A percentile compares a stretch with the other conserved stretches of the same genome.
phyloP scores from a whole-genome alignment of 2,329 filamentous ascomycete genomes.

The Cryoendolithus antarcticus region DNA sequence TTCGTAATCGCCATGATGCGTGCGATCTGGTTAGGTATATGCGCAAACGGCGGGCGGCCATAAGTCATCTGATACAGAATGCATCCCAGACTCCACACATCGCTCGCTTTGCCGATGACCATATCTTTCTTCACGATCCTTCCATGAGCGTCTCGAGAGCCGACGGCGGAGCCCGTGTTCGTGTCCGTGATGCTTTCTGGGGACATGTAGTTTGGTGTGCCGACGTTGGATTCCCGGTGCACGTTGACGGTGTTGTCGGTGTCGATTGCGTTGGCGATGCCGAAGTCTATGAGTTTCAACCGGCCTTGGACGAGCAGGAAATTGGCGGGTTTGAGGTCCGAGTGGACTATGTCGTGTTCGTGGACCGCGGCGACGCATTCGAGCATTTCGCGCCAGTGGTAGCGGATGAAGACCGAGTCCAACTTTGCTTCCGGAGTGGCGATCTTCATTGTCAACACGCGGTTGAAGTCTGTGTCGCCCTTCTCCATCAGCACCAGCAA shows the following conservation, averaged over 20 bases:
- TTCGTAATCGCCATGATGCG: slow-evolving; percentile 81
- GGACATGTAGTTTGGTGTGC: slow-evolving; percentile 97
- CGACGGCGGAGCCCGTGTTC: slow-evolving; percentile 43
- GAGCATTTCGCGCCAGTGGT: slow-evolving; percentile 99
- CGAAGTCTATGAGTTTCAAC: slow-evolving; percentile 95
- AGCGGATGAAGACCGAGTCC: slow-evolving; percentile 84
- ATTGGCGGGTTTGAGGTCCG: slow-evolving; percentile 92
- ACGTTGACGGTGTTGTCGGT: slow-evolving; percentile 94
- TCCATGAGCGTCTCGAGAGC: slow-evolving; percentile 26
- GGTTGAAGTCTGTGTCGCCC: slow-evolving; percentile 85
- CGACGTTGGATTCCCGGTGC: slow-evolving; percentile 87
- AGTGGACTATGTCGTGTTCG: slow-evolving; percentile 84
- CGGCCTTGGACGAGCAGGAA: slow-evolving; percentile 85
- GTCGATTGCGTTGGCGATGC: slow-evolving; percentile 94
- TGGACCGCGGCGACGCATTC: slow-evolving; percentile 88
- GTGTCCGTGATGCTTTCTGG: slow-evolving; percentile 86
- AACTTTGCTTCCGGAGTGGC: slow-evolving; percentile 60
- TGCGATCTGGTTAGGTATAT: slow-evolving; percentile 77
- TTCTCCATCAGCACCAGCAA: slow-evolving; percentile 94
- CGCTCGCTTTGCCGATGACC: slow-evolving; percentile 90
- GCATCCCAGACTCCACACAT: slow-evolving; percentile 92
- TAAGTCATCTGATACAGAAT: slow-evolving; percentile 98
- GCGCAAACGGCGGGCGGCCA: slow-evolving; percentile 86
- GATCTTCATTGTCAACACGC: slow-evolving; percentile 60
- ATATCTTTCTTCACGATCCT: slow-evolving; percentile 58